Conservation (phyloP, 1,284 basidiomycete genomes). For the Fomitopsis betulina region DNA sequence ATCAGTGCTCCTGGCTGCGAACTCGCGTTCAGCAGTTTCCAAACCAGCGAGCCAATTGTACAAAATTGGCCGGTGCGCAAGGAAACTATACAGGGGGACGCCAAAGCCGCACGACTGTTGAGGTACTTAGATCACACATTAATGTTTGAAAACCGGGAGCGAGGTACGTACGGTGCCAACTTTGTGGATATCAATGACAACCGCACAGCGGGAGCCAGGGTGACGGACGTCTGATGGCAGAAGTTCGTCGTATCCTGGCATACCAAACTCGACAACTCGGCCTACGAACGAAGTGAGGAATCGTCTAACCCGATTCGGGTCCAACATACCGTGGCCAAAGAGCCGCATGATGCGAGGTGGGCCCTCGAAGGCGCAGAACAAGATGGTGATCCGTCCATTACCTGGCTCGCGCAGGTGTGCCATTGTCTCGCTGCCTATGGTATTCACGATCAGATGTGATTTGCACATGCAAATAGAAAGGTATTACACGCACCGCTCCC, state of each 20-base stretch:
- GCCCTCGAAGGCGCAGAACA: constrained; percentile 53
- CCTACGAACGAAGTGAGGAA: constrained; percentile 25
- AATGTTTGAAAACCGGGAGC: neutral
- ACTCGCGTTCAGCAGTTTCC: constrained; percentile 24
- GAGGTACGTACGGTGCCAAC: constrained; percentile 42
- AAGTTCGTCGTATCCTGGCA: constrained; percentile 42
- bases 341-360: constrained; percentile 47
- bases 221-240: constrained; percentile 39
- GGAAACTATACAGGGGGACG: constrained; percentile 47
- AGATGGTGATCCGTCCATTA: constrained; percentile 50
- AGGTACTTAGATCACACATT: neutral
- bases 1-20: neutral
- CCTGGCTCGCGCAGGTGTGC: constrained; percentile 47
- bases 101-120: constrained; percentile 49
- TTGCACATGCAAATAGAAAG: neutral
- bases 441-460: too few species aligned
- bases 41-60: constrained; percentile 26
- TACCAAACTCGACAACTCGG: constrained; percentile 47
- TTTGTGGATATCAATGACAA: constrained; percentile 47
- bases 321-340: constrained; percentile 43
- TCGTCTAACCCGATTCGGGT: too few species aligned
- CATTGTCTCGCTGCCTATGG: constrained; percentile 47
- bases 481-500: constrained; percentile 41
- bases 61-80: constrained; percentile 38
- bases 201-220: constrained; percentile 47